Base-by-base conservation (phyloP, 495 filamentous ascomycete genomes). In the Neurospora sp. region DNA sequence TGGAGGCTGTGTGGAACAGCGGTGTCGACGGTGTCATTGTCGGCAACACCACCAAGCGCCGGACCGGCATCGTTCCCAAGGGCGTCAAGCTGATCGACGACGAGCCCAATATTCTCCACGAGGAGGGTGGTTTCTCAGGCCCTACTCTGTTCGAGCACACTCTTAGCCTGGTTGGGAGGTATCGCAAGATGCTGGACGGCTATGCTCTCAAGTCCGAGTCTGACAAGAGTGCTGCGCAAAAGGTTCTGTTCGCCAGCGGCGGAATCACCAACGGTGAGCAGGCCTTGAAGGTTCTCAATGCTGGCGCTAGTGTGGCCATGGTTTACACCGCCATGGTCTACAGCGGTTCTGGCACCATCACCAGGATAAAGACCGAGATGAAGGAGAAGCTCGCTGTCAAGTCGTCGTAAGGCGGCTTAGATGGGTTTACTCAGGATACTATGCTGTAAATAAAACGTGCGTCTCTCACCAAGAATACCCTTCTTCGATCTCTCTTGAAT, bases 1-100 rank as follows among this genome's bases (percentile, higher is more conserved):
- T 93, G 75, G 87, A 93, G 69, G 96, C 96, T 0, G 90, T 98
- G 42, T 92, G 90, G 87, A 86, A 86, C 48, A 90, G 92, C 59
- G 94, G 94, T 11, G 93, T 98, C 5, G 93, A 97, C 74, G 96
- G 96, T 0, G 90, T 99, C 5, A 97, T 98, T 76, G 95, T 99
- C n/a, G 95, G 94, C 0, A 99, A 99, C 82, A 99, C 96, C 0
- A 99, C 96, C 3, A 97, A 94, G 81, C 86, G 88, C 73, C 87
- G 96, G 14, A 88, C 91, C 3, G 89, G 88, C 4, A 81, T 92
- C n/a, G 78, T 92, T 10, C 89, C 93, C 16, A 78, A 86, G 41
- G 90, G 89, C 9, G 88, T 90, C 72, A 80, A 83, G 42, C 84
- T 96, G 18, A 88, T 90, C 0, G 74, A 83, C 5, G 89, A 88